Evolutionary conservation across 192 early-diverging fungal species (phyloP).

Genomic region (Linderina pennispora): DNA sequence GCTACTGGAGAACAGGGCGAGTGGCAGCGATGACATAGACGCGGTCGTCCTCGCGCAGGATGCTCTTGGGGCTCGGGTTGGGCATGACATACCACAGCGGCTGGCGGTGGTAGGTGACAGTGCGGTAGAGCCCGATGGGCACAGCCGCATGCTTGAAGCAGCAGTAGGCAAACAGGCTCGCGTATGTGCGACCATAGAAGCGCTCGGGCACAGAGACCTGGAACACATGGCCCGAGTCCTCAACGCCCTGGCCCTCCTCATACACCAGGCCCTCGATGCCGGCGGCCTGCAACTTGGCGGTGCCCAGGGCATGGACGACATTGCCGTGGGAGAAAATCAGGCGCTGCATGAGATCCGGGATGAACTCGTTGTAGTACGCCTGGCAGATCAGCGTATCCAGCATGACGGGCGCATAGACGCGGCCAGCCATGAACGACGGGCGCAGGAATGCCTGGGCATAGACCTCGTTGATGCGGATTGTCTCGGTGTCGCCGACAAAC

Average conservation of each 20-base stretch:
- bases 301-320: conserved; percentile 28
- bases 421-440: conserved; percentile 65
- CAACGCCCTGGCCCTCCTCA: conserved; percentile 2
- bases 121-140: conserved; percentile 61
- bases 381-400: conserved; percentile 67
- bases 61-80: conserved; percentile 49
- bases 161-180: conserved; percentile 45
- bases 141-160: conserved; percentile 47
- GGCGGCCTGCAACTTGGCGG: conserved; percentile 29
- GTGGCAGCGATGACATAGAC: conserved; percentile 49
- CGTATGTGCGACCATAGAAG: conserved; percentile 44
- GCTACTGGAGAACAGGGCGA: conserved; percentile 25
- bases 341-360: conserved; percentile 53
- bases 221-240: conserved; percentile 23
- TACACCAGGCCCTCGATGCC: conserved; percentile 6
- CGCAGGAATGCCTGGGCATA: conserved; percentile 58
- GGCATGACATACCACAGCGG: conserved; percentile 55
- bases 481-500: conserved; percentile 62
- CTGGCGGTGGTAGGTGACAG: conserved; percentile 42
- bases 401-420: conserved; percentile 65
- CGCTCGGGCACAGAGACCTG: conserved; percentile 45
- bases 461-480: conserved; percentile 50
- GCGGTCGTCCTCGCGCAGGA: conserved; percentile 50
- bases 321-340: conserved; percentile 51
- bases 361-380: conserved; percentile 61